These are phyloP conservation scores for Dryadomyces sulphureus DNA, from an alignment of 2,329 filamentous ascomycete genomes.

Conservation along the genomic window DNA sequence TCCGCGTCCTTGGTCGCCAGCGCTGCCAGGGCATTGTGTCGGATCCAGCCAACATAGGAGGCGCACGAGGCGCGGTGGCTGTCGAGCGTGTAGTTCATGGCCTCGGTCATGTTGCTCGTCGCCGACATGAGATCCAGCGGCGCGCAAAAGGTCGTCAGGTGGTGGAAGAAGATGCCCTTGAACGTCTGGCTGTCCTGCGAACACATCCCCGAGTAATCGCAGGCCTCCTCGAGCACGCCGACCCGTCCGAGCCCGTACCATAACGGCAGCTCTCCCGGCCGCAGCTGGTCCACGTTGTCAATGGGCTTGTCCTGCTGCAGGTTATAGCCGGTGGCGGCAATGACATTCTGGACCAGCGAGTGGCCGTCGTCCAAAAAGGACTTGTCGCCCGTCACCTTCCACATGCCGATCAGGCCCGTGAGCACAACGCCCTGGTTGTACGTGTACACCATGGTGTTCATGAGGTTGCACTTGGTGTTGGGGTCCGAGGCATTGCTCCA, in stretches of 20 bases:
- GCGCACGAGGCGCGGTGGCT: conserved; percentile 35
- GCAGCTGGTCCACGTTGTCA: conserved; percentile 22
- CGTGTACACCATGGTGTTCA: conserved; percentile 83
- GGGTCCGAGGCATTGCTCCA: conserved; percentile 43
- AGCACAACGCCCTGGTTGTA: conserved; percentile 92
- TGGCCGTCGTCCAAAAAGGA: conserved; percentile 69
- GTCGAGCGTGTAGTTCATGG: neutral
- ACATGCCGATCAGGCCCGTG: conserved; percentile 67
- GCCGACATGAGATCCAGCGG: conserved; percentile 30
- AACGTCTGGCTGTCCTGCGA: conserved; percentile 80
- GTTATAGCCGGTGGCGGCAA: conserved; percentile 65
- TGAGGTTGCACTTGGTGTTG: conserved; percentile 60
- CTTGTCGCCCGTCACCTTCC: conserved; percentile 58
- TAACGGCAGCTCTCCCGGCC: conserved; percentile 24
- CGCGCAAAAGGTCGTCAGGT: conserved; percentile 65
- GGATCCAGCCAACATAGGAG: conserved; percentile 60
- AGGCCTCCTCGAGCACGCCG: conserved; percentile 72
- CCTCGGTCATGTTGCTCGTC: neutral
- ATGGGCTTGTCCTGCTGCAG: conserved; percentile 25
- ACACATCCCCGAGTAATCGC: conserved; percentile 60
- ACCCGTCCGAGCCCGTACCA: conserved; percentile 67
- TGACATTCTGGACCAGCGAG: conserved; percentile 55
- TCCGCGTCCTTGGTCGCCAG: conserved; percentile 48
- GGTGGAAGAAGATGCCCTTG: conserved; percentile 92
- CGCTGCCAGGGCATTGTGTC: conserved; percentile 62